phyloP scores from a whole-genome alignment of 2,329 filamentous ascomycete genomes.

The Exserohilum rostratum region DNA sequence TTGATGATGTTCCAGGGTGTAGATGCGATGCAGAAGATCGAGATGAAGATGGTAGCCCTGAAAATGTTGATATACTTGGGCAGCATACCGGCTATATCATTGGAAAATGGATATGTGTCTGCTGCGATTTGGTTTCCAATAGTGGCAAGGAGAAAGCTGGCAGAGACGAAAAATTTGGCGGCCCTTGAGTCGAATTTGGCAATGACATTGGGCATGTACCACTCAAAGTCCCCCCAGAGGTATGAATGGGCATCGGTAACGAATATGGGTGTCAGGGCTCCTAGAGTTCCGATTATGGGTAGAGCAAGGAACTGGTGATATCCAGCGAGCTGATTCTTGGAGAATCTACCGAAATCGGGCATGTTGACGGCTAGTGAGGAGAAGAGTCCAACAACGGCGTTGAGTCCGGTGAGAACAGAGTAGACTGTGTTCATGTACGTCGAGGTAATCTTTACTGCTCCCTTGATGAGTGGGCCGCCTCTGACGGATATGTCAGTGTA shows the following conservation, averaged over 20 bases:
- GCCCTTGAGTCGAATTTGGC: slow-evolving; percentile 52
- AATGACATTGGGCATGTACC: slow-evolving; percentile 58
- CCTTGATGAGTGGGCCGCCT: slow-evolving; percentile 51
- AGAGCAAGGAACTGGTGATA: slow-evolving; percentile 56
- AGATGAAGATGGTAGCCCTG: slow-evolving; percentile 44
- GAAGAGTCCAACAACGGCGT: slow-evolving; percentile 58
- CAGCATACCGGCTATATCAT: slow-evolving; percentile 42
- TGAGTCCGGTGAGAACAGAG: slow-evolving; percentile 53
- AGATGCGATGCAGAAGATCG: slow-evolving; percentile 42
- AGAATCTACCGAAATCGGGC: slow-evolving; percentile 53
- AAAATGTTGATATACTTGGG: slow-evolving; percentile 48
- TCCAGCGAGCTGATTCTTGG: slow-evolving; percentile 50
- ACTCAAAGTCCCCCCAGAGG: slow-evolving; percentile 55
- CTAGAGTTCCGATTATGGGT: slow-evolving; percentile 55
- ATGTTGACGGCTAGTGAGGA: slow-evolving; percentile 59
- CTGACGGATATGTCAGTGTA: slow-evolving; percentile 1
- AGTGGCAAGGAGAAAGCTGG: slow-evolving; percentile 51
- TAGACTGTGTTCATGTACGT: slow-evolving; percentile 54
- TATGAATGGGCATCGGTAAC: slow-evolving; percentile 55
- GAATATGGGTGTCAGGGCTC: slow-evolving; percentile 57
- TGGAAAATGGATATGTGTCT: slow-evolving; percentile 47
- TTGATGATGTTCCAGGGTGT: slow-evolving; percentile 49
- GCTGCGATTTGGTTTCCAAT: slow-evolving; percentile 53
- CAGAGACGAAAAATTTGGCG: slow-evolving; percentile 51
- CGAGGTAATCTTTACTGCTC: slow-evolving; percentile 43